Evolutionary conservation across 805 yeast genomes (phyloP).

Genomic region (Saccharomycopsis oosterbeekiorum): DNA sequence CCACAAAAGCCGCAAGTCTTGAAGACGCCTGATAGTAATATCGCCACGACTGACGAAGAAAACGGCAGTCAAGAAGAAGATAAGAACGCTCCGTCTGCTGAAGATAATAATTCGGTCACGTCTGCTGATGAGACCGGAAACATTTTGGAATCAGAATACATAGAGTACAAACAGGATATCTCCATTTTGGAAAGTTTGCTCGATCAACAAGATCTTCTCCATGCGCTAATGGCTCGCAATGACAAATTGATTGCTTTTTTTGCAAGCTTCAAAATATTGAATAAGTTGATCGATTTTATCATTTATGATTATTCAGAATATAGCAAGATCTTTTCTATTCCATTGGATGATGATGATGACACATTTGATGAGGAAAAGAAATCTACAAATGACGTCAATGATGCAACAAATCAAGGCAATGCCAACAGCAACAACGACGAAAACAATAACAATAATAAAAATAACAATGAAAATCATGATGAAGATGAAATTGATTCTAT

Average conservation of each 20-base stretch:
- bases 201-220: constrained; percentile 66
- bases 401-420: constrained; percentile 2
- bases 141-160: constrained; percentile 9
- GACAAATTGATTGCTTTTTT: constrained; percentile 69
- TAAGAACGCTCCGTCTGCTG: not conserved
- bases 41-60: not conserved
- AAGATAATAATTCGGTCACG: too few relatives aligned
- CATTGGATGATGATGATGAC: not conserved
- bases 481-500: constrained; percentile 16
- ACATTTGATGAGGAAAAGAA: not conserved
- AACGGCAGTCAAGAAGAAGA: not conserved
- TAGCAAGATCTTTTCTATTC: constrained; percentile 15
- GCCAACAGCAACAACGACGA: constrained; percentile 3
- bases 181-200: constrained; percentile 45
- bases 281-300: constrained; percentile 53
- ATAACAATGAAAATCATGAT: constrained; percentile 12
- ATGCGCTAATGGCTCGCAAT: constrained; percentile 64
- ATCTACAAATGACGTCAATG: not conserved
- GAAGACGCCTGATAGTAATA: not conserved
- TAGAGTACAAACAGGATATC: constrained; percentile 16
- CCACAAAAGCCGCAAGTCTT: too few relatives aligned
- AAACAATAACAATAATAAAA: not conserved
- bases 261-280: constrained; percentile 66
- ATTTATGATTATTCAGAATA: constrained; percentile 32
- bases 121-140: too few relatives aligned